These are phyloP conservation scores for Lipomyces sp. DNA, from an alignment of 805 yeast genomes.

Conservation along the genomic window DNA sequence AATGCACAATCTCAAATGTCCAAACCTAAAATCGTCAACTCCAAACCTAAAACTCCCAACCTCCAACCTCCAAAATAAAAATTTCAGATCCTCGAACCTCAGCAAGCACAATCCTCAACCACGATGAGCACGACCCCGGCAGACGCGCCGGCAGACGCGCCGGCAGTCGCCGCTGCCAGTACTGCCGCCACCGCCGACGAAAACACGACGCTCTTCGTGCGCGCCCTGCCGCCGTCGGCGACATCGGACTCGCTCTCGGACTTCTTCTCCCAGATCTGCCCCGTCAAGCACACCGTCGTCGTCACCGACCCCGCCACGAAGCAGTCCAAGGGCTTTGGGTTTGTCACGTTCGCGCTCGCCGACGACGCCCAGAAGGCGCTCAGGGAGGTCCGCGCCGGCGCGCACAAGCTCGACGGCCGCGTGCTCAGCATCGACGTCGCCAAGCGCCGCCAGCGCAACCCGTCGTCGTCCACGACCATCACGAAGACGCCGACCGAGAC, in stretches of 20 bases:
- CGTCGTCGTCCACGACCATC: slow-evolving; percentile 23
- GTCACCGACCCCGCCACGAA: slow-evolving; percentile 70
- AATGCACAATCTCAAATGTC: too few relatives aligned
- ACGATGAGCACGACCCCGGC: not conserved
- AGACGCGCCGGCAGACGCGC: not conserved
- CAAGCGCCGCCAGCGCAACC: slow-evolving; percentile 78
- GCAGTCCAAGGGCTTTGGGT: slow-evolving; percentile 90
- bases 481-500: slow-evolving; percentile 21
- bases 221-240: slow-evolving; percentile 77
- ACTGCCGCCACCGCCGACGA: slow-evolving; percentile 1
- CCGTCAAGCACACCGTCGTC: slow-evolving; percentile 91
- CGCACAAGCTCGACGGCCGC: slow-evolving; percentile 61
- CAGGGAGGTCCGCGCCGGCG: slow-evolving; percentile 52
- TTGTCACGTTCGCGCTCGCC: slow-evolving; percentile 80
- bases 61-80: too few relatives aligned
- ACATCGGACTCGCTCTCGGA: slow-evolving; percentile 78
- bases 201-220: slow-evolving; percentile 66
- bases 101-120: too few relatives aligned
- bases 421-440: slow-evolving; percentile 80
- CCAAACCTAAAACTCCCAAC: slow-evolving; percentile 16
- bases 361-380: slow-evolving; percentile 82
- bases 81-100: not conserved
- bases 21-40: not conserved
- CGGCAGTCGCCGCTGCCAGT: not conserved
- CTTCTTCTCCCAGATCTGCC: slow-evolving; percentile 86